Evolutionary conservation across 306 rosid species (phyloP), one percentile per base, ranked within the genome.

Genomic region (Benincasa hispida): DNA sequence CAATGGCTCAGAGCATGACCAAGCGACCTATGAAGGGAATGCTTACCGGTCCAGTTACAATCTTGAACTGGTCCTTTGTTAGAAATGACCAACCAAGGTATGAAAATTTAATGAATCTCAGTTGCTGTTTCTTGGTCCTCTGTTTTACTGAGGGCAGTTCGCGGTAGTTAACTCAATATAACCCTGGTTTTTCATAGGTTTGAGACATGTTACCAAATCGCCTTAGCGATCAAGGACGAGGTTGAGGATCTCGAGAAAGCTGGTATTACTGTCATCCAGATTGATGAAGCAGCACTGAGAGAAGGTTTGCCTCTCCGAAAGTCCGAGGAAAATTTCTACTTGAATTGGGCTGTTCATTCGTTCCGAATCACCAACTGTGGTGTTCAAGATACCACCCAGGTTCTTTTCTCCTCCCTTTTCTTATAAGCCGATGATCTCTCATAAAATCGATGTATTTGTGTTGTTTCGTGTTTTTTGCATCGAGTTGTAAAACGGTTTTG

Each of bases 201-300:
- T 55, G 88, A 90, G 84, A 92, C 96, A 48, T 92, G 93, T 87
- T 92, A 92, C 77, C 96, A 90, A 84, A 90, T 92, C 80, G 96
- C 97, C 78, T 85, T 92, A 89, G 96, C 96, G 58, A 90, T 92
- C 48, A 88, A 92, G 89, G 89, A 92, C 10, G 97, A 92, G 84
- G 97, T 90, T 72, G 91, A 92, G 88, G 96, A 92, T 87, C 96
- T 92, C 62, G 96, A 92, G 87, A 87, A 85, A 65, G 96, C 93
- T 7, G 92, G 96, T 57, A 82, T 92, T 41, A 78, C 90, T 10
- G 88, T 90, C 60, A 92, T 92, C 84, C 97, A 92, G 79, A 90
- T 92, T 54, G 97, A 92, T 0, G 97, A 92, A 84, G 93, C 97
- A 83, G 97, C 97, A 76, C 76, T 90, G 17, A 86, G 97, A 84